These are phyloP conservation scores for Solanum medicagineum DNA, from an alignment of 257 asterid genomes.

Conservation along the genomic window DNA sequence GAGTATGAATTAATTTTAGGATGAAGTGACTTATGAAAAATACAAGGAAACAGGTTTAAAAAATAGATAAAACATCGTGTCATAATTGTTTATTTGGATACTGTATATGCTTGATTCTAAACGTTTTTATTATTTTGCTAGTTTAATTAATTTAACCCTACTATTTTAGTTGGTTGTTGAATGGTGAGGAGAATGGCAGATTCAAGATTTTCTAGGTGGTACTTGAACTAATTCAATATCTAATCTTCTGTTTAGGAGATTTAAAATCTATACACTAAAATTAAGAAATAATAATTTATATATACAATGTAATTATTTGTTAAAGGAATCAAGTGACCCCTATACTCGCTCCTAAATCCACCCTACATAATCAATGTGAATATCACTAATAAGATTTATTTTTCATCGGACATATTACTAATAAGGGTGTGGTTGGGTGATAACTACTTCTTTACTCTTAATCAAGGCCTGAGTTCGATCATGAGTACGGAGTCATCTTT, in stretches of 20 bases:
- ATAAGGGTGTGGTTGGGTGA: too few species aligned
- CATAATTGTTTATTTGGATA: background rate
- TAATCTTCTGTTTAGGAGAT: too few species aligned
- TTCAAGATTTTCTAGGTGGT: too few species aligned
- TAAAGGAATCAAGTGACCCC: too few species aligned
- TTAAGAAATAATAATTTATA: too few species aligned
- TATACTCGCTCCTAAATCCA: too few species aligned
- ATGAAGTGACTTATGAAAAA: background rate
- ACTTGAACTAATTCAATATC: too few species aligned
- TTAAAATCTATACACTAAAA: too few species aligned
- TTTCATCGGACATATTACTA: background rate
- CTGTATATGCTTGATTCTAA: background rate
- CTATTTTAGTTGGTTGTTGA: background rate
- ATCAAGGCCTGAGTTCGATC: too few species aligned
- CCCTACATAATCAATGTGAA: background rate
- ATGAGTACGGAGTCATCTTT: too few species aligned
- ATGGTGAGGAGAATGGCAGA: fast-evolving
- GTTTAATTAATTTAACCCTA: background rate
- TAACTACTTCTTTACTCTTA: too few species aligned
- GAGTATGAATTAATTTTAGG: background rate
- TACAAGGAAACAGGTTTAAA: background rate
- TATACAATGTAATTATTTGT: too few species aligned
- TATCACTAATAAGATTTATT: background rate
- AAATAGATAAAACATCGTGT: background rate
- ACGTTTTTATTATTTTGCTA: background rate